These are phyloP conservation scores for Bolboschoenus planiculmis DNA, from an alignment of 176 grass and related monocot genomes.

Conservation along the genomic window DNA sequence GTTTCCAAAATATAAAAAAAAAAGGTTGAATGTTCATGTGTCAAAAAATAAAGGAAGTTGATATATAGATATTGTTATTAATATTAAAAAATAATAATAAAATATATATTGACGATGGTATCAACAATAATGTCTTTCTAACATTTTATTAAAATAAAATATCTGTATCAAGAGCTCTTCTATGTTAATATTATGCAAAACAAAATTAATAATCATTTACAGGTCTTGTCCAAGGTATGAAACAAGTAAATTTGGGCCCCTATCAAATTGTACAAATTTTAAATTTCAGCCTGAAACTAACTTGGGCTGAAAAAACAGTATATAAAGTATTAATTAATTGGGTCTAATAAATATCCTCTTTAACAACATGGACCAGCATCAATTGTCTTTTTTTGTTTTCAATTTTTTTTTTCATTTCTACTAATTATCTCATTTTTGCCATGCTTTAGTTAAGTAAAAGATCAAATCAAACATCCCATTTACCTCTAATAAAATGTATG, in stretches of 20 bases:
- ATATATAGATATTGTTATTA: no score
- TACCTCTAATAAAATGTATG: not conserved
- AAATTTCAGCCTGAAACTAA: not conserved
- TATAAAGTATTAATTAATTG: not conserved
- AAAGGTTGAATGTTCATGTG: not conserved
- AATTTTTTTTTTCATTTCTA: not conserved
- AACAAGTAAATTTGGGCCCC: not conserved
- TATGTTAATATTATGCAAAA: no score
- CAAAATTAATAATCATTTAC: no score
- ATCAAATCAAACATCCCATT: not conserved
- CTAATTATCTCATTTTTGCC: not conserved
- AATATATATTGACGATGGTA: no score
- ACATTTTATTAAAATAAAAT: no score
- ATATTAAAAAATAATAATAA: no score
- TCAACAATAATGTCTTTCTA: no score
- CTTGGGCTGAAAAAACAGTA: not conserved
- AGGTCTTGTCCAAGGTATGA: not conserved
- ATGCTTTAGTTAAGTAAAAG: not conserved
- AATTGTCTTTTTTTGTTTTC: not conserved
- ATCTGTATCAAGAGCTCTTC: no score
- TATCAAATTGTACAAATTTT: not conserved
- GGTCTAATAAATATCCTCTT: not conserved
- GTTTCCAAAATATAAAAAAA: not conserved
- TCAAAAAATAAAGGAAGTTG: no score
- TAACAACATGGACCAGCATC: not conserved